Evolutionary conservation across 108 stramenopile species (phyloP).

Genomic region (Skeletonema menzelii): DNA sequence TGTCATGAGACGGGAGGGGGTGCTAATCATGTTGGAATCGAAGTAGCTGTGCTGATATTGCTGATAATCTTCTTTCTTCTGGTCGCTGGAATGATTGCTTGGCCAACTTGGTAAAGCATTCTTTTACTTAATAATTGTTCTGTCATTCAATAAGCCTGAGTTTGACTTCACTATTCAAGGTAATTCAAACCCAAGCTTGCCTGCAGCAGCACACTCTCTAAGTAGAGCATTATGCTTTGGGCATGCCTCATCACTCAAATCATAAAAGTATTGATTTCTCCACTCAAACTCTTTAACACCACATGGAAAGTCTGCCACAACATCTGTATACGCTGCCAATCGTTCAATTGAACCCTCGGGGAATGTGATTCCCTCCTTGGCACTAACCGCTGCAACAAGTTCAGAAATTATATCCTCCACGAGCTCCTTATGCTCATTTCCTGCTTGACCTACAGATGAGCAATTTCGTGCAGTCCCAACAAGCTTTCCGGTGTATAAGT

Average conservation of each 20-base stretch:
- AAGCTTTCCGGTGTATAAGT: too few species aligned
- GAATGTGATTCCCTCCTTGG: slow-evolving; percentile 66
- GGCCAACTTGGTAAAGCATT: slow-evolving; percentile 12
- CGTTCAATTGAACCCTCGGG: slow-evolving; percentile 60
- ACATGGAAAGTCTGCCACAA: slow-evolving; percentile 89
- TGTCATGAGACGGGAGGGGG: slow-evolving; percentile 62
- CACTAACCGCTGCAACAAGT: slow-evolving; percentile 56
- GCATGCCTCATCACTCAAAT: slow-evolving; percentile 64
- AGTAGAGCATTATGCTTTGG: slow-evolving; percentile 72
- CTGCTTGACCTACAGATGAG: slow-evolving; percentile 74
- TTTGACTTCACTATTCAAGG: slow-evolving; percentile 24
- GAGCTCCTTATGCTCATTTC: slow-evolving; percentile 61
- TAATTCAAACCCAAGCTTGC: slow-evolving; percentile 68
- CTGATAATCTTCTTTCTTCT: slow-evolving; percentile 25
- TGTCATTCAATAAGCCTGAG: too few species aligned
- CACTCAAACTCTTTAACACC: slow-evolving; percentile 95
- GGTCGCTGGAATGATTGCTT: slow-evolving; percentile 31
- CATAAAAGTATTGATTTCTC: slow-evolving; percentile 86
- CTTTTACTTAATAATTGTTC: too few species aligned
- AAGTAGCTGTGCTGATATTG: slow-evolving; percentile 44
- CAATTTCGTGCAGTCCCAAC: slow-evolving; percentile 85
- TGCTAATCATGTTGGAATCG: slow-evolving; percentile 63
- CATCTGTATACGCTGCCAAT: slow-evolving; percentile 88
- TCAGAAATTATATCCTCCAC: slow-evolving; percentile 69
- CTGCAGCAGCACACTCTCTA: slow-evolving; percentile 59